Evolutionary conservation across 2,329 filamentous ascomycete species (phyloP), one percentile per base, ranked within the genome.

Genomic region (Thielaviopsis ethacetica): DNA sequence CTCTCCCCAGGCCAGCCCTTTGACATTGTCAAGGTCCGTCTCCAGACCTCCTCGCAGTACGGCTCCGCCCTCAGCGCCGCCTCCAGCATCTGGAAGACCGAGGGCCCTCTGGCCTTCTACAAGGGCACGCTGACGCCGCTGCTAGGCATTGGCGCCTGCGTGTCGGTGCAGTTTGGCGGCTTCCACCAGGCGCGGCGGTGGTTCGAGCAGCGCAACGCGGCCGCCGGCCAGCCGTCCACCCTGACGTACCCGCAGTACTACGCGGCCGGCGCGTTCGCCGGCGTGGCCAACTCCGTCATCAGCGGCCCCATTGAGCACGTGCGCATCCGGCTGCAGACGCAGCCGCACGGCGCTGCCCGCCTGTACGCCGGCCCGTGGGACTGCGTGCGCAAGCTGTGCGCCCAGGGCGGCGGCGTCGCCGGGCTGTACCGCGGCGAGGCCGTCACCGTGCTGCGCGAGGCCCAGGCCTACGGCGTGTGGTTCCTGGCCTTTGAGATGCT

Each of bases 111-210:
- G 13, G 93, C 93, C 60, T 98, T 98, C 76, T 98, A 98, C 82
- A 98, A 98, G 74, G 93, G 93, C 67, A 97, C 93, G 0, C 77
- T 98, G 59, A 97, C 93, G 5, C 93, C 93, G 0, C 78, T 98
- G 59, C 81, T 98, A 60, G 93, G 93, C 65, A 97, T 98, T 68
- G 93, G 93, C 65, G 93, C 93, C 65, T 98, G 93, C 71, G 91
- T 93, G 53, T 96, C 90, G n/a, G 86, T 98, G 66, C 93, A 98
- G 76, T 98, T 98, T 71, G 93, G 91, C 63, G 93, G 87, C 66
- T 98, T 97, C 78, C 90, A 96, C 76, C 85, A 86, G 68, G 91
- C 91, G 9, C 87, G 88, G 62, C 88, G 93, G 61, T 85, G 81
- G 67, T 83, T 98, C 69, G 91, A 97, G 74, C 75, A 80, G 52